Conservation (phyloP, 108 stramenopile species). For the Cyclotella kingstonii region DNA sequence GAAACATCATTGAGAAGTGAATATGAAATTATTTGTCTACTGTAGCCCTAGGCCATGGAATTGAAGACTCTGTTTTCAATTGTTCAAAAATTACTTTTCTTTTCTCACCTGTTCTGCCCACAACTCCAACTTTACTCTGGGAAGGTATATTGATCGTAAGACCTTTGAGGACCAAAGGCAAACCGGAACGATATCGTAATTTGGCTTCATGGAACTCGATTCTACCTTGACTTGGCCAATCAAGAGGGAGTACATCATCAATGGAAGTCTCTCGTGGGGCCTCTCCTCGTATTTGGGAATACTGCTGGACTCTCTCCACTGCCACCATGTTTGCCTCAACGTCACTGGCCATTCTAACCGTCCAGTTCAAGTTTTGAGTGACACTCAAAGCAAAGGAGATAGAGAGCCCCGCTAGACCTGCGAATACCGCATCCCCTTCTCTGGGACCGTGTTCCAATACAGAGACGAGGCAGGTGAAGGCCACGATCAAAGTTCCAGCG, state of each 20-base stretch:
- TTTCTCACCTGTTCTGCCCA: slow-evolving; percentile 72
- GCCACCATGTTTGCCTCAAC: slow-evolving; percentile 91
- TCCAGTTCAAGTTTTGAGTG: slow-evolving; percentile 93
- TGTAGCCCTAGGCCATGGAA: neutral
- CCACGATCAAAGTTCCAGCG: slow-evolving; percentile 62
- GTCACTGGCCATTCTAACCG: slow-evolving; percentile 89
- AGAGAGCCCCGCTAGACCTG: slow-evolving; percentile 92
- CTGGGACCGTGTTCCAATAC: slow-evolving; percentile 45
- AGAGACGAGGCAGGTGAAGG: slow-evolving; percentile 57
- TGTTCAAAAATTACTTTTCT: too few relatives aligned
- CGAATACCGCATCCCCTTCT: slow-evolving; percentile 59
- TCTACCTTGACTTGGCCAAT: slow-evolving; percentile 77
- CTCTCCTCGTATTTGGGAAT: slow-evolving; percentile 58
- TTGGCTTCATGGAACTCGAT: slow-evolving; percentile 66
- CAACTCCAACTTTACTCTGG: slow-evolving; percentile 78
- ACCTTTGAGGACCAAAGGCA: slow-evolving; percentile 90
- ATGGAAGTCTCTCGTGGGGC: slow-evolving; percentile 44
- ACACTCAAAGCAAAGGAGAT: slow-evolving; percentile 88
- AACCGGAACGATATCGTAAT: slow-evolving; percentile 78
- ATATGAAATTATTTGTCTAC: neutral
- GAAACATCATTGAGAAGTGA: slow-evolving; percentile 32
- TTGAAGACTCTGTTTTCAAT: neutral
- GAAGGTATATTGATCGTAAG: slow-evolving; percentile 68
- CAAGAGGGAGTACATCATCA: slow-evolving; percentile 35
- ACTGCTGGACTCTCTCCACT: slow-evolving; percentile 86